Evolutionary conservation across 805 yeast genomes (phyloP).

Genomic region (Saccharomycopsis sp.): DNA sequence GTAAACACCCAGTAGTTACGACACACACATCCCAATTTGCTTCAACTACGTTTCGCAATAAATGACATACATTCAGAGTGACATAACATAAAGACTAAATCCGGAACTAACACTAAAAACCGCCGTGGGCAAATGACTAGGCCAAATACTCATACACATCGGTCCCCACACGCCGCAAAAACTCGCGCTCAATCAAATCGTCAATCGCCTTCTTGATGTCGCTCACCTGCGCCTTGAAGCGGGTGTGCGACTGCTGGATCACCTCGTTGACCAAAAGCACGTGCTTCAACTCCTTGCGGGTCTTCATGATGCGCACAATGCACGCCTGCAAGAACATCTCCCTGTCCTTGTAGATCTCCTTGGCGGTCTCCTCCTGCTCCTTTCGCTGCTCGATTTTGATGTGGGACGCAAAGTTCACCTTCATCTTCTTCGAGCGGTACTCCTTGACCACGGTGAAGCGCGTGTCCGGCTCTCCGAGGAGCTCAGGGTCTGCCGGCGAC

Average conservation of each 20-base stretch:
- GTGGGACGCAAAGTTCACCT: conserved; percentile 69
- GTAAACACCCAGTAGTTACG: too few relatives aligned
- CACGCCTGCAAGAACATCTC: conserved; percentile 84
- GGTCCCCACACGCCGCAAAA: conserved; percentile 66
- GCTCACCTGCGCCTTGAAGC: conserved; percentile 80
- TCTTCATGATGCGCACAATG: conserved; percentile 94
- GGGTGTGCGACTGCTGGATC: conserved; percentile 67
- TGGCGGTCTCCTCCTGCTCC: conserved; percentile 67
- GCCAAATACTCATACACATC: conserved; percentile 79
- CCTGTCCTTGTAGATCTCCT: conserved; percentile 77
- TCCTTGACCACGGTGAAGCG: conserved; percentile 66
- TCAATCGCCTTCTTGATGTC: conserved; percentile 87
- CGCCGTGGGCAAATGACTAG: background rate
- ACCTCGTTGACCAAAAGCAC: conserved; percentile 81
- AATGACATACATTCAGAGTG: too few relatives aligned
- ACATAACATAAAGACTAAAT: too few relatives aligned
- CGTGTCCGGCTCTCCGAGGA: conserved; percentile 45
- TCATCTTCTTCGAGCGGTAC: conserved; percentile 76
- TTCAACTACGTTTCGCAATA: too few relatives aligned
- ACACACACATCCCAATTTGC: too few relatives aligned
- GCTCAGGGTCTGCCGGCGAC: conserved; percentile 54
- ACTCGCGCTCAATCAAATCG: conserved; percentile 77
- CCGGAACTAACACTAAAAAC: too few relatives aligned
- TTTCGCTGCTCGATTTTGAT: conserved; percentile 46
- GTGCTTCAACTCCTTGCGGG: conserved; percentile 74